phyloP scores from a whole-genome alignment of 2,329 filamentous ascomycete species.

The Exophiala sp. region DNA sequence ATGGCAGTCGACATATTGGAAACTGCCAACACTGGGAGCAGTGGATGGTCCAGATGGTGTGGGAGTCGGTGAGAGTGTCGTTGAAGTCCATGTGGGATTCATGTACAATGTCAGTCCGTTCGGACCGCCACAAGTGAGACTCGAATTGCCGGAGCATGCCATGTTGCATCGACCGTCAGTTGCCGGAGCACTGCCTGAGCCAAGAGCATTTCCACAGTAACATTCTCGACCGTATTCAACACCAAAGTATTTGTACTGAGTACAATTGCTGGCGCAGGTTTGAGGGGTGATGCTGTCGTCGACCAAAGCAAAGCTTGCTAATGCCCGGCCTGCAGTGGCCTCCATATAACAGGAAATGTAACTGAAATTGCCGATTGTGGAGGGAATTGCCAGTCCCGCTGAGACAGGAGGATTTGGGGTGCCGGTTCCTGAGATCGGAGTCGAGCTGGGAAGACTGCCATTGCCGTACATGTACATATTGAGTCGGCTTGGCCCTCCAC shows the following conservation, averaged over 20 bases:
- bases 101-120: slow-evolving; percentile 40
- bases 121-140: slow-evolving; percentile 45
- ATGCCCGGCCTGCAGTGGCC: slow-evolving; percentile 33
- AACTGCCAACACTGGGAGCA: slow-evolving; percentile 18
- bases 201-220: slow-evolving; percentile 33
- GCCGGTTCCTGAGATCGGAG: neutral
- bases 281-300: slow-evolving; percentile 29
- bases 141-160: slow-evolving; percentile 36
- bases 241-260: slow-evolving; percentile 31
- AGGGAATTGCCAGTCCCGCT: slow-evolving; percentile 10
- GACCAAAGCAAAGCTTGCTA: slow-evolving; percentile 20
- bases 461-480: slow-evolving; percentile 22
- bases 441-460: slow-evolving; percentile 7
- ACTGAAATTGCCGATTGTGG: slow-evolving; percentile 19
- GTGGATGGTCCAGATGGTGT: slow-evolving; percentile 13
- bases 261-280: slow-evolving; percentile 30
- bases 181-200: slow-evolving; percentile 19
- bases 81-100: slow-evolving; percentile 12
- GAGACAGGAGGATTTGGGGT: neutral
- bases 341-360: slow-evolving; percentile 30
- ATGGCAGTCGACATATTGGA: slow-evolving; percentile 22
- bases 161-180: slow-evolving; percentile 38
- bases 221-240: slow-evolving; percentile 35
- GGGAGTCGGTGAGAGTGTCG: slow-evolving; percentile 8
- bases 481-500: slow-evolving; percentile 26